Percentiles rank a stretch among this genome's conserved stretches.
Conservation (phyloP, 2,329 filamentous ascomycete genomes). For the Tympanopsis confertula region DNA sequence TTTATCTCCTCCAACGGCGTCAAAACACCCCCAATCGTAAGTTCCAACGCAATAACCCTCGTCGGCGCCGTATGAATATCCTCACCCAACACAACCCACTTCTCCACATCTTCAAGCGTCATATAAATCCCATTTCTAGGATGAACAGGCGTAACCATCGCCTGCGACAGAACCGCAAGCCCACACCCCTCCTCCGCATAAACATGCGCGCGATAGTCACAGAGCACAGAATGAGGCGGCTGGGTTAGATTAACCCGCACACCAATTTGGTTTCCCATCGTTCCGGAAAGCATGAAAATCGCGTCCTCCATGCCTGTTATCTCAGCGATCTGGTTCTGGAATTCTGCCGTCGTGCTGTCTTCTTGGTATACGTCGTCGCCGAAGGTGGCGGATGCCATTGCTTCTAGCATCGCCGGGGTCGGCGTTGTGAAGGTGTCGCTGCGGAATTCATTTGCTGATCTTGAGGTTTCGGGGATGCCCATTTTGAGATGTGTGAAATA, state of each 20-base stretch:
- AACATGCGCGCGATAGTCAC: conserved; percentile 71
- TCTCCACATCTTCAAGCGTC: conserved; percentile 65
- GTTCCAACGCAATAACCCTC: conserved; percentile 71
- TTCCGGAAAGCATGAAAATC: conserved; percentile 76
- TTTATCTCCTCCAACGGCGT: conserved; percentile 64
- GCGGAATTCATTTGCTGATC: no score
- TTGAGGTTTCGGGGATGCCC: no score
- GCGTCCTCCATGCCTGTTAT: conserved; percentile 67
- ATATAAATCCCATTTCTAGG: conserved; percentile 64
- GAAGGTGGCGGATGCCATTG: conserved; percentile 64
- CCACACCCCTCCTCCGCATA: conserved; percentile 55
- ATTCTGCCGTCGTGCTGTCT: conserved; percentile 64
- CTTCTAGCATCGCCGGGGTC: conserved; percentile 68
- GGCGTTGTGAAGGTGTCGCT: conserved; percentile 62
- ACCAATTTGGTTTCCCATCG: conserved; percentile 87
- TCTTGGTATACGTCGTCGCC: conserved; percentile 76
- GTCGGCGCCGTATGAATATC: conserved; percentile 69
- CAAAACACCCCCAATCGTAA: conserved; percentile 70
- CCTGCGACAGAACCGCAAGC: conserved; percentile 41
- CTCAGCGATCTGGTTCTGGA: conserved; percentile 64
- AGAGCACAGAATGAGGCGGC: conserved; percentile 71
- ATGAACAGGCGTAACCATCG: conserved; percentile 53
- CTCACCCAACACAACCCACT: conserved; percentile 50
- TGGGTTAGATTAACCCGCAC: conserved; percentile 66
- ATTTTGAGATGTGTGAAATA: no score